Percentiles rank a stretch among this genome's conserved stretches.
Evolutionary conservation across 2,329 filamentous ascomycete species (phyloP).

Genomic region (Sordariomycetes sp.): DNA sequence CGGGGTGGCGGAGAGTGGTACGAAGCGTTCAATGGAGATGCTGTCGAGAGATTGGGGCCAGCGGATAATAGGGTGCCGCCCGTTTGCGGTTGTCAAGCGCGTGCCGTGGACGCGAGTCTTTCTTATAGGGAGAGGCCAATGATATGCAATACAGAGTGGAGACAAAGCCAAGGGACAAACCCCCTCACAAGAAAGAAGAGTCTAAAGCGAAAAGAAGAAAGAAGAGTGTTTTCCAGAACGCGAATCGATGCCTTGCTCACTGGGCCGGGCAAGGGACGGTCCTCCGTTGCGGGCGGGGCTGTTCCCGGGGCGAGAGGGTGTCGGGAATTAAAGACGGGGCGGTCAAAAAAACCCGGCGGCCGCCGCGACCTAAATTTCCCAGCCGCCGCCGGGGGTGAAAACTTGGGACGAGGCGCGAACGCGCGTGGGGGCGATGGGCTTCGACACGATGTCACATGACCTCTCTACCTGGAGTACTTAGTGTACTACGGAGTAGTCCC

Average conservation of each 20-base stretch:
- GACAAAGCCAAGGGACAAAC: background rate
- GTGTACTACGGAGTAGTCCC: too few relatives aligned
- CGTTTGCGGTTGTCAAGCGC: background rate
- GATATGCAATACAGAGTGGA: background rate
- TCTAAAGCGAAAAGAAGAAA: background rate
- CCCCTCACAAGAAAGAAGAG: background rate
- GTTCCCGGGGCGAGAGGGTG: background rate
- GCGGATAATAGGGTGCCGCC: background rate
- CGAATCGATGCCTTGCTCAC: background rate
- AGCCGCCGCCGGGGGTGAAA: background rate
- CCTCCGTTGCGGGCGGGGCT: background rate
- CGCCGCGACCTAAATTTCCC: background rate
- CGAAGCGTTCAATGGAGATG: background rate
- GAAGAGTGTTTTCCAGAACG: background rate
- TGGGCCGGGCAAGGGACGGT: background rate
- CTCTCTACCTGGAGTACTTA: background rate
- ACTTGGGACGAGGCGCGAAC: background rate
- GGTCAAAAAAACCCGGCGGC: background rate
- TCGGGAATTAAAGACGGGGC: background rate
- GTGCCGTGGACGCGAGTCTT: background rate
- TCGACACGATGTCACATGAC: background rate
- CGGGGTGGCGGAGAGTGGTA: background rate
- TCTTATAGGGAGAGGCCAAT: background rate
- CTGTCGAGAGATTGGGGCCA: background rate
- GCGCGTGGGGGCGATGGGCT: background rate